Percentiles rank a stretch among this genome's conserved stretches.
Evolutionary conservation across 441 rosid species (phyloP).

Genomic region (Cnidoscolus chayamansa): DNA sequence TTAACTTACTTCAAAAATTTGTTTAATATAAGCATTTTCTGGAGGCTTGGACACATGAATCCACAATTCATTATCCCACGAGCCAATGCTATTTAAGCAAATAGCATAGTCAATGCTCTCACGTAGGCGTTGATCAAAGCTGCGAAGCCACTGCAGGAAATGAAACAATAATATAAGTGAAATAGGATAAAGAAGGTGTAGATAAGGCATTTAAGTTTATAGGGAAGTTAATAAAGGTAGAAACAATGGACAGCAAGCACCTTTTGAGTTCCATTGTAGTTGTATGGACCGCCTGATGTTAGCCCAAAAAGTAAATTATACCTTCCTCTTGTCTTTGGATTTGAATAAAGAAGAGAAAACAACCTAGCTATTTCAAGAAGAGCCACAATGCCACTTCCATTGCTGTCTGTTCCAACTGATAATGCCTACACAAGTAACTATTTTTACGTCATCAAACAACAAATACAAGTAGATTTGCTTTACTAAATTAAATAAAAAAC

Average conservation of each 20-base stretch:
- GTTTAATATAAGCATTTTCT: constrained; percentile 82
- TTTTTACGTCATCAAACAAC: constrained; percentile 9
- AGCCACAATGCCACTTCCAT: constrained; percentile 90
- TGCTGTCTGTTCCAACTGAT: constrained; percentile 94
- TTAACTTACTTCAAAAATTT: constrained; percentile 76
- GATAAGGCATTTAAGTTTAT: not conserved
- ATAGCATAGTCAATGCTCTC: constrained; percentile 97
- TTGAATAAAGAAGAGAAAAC: constrained; percentile 84
- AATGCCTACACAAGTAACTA: constrained; percentile 59
- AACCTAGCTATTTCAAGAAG: constrained; percentile 96
- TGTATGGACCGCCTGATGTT: constrained; percentile 95
- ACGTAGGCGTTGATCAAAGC: constrained; percentile 92
- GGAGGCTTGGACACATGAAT: constrained; percentile 96
- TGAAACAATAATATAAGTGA: constrained; percentile 17
- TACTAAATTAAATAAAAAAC: constrained; percentile 30
- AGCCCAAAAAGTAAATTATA: constrained; percentile 91
- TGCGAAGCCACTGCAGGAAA: constrained; percentile 82
- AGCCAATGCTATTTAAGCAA: constrained; percentile 90
- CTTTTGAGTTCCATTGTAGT: constrained; percentile 94
- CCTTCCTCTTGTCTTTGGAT: constrained; percentile 92
- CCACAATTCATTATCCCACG: constrained; percentile 67
- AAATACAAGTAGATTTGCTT: not conserved
- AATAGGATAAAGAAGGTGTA: constrained; percentile 5
- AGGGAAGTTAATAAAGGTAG: constrained; percentile 5
- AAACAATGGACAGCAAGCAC: constrained; percentile 35